Evolutionary conservation across 768 basidiomycete genomes (phyloP), one percentile per base, ranked within the genome.

Genomic region (Galerina sulciceps): DNA sequence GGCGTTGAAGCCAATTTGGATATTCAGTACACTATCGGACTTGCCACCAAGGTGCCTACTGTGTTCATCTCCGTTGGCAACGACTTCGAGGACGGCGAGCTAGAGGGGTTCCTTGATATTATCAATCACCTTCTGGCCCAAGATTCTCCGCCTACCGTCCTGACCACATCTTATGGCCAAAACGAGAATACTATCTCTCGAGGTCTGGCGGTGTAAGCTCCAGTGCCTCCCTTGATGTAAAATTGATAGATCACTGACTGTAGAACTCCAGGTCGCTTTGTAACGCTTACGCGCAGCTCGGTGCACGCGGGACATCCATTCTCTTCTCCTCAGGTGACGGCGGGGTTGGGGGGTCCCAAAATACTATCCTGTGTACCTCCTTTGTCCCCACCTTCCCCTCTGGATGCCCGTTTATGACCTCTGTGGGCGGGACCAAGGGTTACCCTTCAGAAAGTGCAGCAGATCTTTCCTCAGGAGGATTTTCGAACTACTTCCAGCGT

Each of bases 221-320:
- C 5, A 0, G 1, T 17, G 8, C 26, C 37, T n/a, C 35, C 18
- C n/a, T n/a, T 11, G 15, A n/a, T 9, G 4, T 10, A 20, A 6
- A 35, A 23, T n/a, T 11, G 4, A 22, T 20, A 22, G 34, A 22
- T 2, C 18, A 38, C n/a, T 31, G 38, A 43, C 26, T 31, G 26
- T 31, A 31, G 8, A 38, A 9, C 8, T n/a, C 2, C 20, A 23
- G 35, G 35, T 37, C 62, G 51, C 17, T 67, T 75, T 82, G 81
- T 57, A 69, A 72, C 8, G 79, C 80, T 54, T 76, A 75, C 55
- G 84, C 80, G 0, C 59, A 78, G 62, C 81, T 89, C n/a, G 86
- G 86, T n/a, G 76, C 81, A 11, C 81, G 87, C 44, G 89, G 88
- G 11, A 76, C 83, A 17, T 83, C 85, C 1, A 50, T 90, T 4